A percentile compares a stretch with the other conserved stretches of the same genome.
Conservation (phyloP, 2,329 filamentous ascomycete genomes). For the Exophiala sideris region DNA sequence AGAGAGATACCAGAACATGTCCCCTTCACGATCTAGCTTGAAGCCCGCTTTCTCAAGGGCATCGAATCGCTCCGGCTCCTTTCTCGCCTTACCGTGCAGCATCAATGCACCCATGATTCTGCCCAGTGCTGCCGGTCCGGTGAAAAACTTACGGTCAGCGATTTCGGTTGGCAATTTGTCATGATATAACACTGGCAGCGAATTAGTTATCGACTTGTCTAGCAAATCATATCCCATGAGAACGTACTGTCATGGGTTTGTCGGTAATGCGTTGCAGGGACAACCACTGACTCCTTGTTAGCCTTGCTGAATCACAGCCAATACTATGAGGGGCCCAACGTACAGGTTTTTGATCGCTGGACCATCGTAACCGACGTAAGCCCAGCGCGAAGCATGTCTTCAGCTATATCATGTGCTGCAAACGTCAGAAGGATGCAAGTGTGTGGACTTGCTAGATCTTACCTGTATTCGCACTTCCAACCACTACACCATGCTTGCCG, state of each 20-base stretch:
- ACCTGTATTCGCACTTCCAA: conserved; percentile 48
- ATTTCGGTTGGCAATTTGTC: too few relatives aligned
- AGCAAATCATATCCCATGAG: conserved; percentile 12
- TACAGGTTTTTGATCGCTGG: conserved; percentile 45
- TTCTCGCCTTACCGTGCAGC: conserved; percentile 29
- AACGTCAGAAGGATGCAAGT: too few relatives aligned
- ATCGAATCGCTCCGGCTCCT: conserved; percentile 36
- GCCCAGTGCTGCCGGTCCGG: conserved; percentile 27
- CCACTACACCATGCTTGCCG: conserved; percentile 48
- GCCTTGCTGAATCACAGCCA: too few relatives aligned
- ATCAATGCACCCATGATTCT: conserved; percentile 23
- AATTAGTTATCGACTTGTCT: conserved; percentile 23
- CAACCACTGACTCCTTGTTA: too few relatives aligned
- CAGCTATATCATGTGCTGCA: conserved; percentile 50
- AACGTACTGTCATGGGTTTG: conserved; percentile 26
- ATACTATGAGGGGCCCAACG: too few relatives aligned
- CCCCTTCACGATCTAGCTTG: conserved; percentile 35
- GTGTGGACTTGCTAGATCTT: too few relatives aligned
- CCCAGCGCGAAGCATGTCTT: conserved; percentile 49
- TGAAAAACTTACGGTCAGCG: too few relatives aligned
- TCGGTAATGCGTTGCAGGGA: too few relatives aligned
- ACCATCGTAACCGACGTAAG: conserved; percentile 52
- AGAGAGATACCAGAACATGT: conserved; percentile 38
- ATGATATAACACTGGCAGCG: conserved; percentile 19
- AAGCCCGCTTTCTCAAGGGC: conserved; percentile 41